Evolutionary conservation across 2,329 filamentous ascomycete species (phyloP).

Genomic region (Lomentospora prolificans): DNA sequence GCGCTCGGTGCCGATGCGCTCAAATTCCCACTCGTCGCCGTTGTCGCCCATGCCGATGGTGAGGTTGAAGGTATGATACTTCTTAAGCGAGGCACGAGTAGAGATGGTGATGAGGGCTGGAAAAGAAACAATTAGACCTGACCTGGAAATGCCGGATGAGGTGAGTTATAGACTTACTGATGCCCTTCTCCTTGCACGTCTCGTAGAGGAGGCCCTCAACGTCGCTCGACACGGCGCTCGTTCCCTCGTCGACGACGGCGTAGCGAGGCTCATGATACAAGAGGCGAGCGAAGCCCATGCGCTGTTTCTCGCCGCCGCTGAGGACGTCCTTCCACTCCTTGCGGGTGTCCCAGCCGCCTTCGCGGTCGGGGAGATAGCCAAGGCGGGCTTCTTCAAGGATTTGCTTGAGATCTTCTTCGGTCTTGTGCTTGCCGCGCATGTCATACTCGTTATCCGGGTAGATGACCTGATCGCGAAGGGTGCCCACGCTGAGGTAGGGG

Average conservation of each 20-base stretch:
- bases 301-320: slow-evolving; percentile 94
- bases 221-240: slow-evolving; percentile 85
- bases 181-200: slow-evolving; percentile 82
- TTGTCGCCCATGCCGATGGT: slow-evolving; percentile 70
- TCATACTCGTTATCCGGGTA: slow-evolving; percentile 93
- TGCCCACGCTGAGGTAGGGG: slow-evolving; percentile 85
- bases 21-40: slow-evolving; percentile 84
- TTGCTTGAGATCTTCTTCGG: slow-evolving; percentile 66
- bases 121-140: slow-evolving; percentile 9
- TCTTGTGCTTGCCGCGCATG: slow-evolving; percentile 73
- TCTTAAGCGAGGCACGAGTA: slow-evolving; percentile 86
- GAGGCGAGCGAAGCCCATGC: slow-evolving; percentile 81
- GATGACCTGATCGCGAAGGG: slow-evolving; percentile 91
- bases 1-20: slow-evolving; percentile 83
- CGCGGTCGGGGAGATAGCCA: slow-evolving; percentile 80
- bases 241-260: slow-evolving; percentile 91
- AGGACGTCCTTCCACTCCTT: slow-evolving; percentile 99
- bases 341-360: slow-evolving; percentile 91
- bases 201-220: slow-evolving; percentile 93
- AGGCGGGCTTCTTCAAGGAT: slow-evolving; percentile 77
- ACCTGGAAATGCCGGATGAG: neutral
- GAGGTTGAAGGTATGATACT: slow-evolving; percentile 89
- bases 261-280: slow-evolving; percentile 93
- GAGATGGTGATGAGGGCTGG: slow-evolving; percentile 87
- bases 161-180: slow-evolving; percentile 53